Evolutionary conservation across 2,329 filamentous ascomycete species (phyloP), one percentile per base, ranked within the genome.

Genomic region (Leptoxyphium fumago): DNA sequence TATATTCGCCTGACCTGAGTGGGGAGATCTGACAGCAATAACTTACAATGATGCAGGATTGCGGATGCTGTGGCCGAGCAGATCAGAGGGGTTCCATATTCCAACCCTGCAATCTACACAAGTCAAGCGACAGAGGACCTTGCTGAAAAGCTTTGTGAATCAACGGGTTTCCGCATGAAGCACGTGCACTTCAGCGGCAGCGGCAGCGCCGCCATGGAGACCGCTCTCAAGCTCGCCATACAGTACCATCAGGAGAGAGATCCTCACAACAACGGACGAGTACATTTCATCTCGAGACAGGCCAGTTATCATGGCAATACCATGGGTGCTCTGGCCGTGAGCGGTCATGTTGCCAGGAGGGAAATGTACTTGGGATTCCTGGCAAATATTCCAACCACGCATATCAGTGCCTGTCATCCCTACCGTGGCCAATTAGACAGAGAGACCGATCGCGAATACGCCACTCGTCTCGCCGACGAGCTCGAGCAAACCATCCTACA

Each of bases 271-370:
- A 67, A 71, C 1, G 59, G 69, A 40, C 69, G 80, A 2, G 67
- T 65, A 0, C 68, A 72, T 40, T 82, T 81, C 61, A 82, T 87
- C 51, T 69, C 77, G 5, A 71, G 82, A 13, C 63, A 74, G 28
- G 69, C 76, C 17, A 80, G 76, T 10, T 87, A 83, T 52, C 82
- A 87, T 52, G 82, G 82, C 5, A 77, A 72, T 26, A 85, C 81
- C 0, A 58, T 87, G 0, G 82, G 81, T 0, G 70, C 81, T 1
- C 67, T 87, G 43, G 72, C 74, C 0, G 66, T 81, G 13, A 72
- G 80, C 9, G 80, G 80, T 9, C 77, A 85, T 56, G 61, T 70
- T 3, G 65, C 66, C 5, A 70, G 83, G 30, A 72, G 78, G 45
- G 67, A 70, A 1, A 69, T 76, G 1, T 87, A 80, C 52, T 72